Conservation (phyloP, 331 rosid species). For the Cydonia oblonga region DNA sequence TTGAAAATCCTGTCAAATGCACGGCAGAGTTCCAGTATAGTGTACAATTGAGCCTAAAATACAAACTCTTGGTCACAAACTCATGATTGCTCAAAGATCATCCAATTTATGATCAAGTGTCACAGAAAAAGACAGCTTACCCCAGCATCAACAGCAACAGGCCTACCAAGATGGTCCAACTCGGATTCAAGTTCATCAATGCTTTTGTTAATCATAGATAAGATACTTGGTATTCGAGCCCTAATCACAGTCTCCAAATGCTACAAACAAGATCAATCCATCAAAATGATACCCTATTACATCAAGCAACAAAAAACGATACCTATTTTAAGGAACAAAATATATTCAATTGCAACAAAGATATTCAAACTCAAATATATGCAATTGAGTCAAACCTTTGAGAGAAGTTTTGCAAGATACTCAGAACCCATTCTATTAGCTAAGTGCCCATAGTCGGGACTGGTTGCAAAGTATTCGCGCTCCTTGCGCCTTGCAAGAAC, state of each 20-base stretch:
- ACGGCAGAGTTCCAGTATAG: constrained; percentile 87
- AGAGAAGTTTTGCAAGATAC: constrained; percentile 43
- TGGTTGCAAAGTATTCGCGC: constrained; percentile 82
- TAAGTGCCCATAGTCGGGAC: constrained; percentile 87
- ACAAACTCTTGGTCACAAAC: constrained; percentile 4
- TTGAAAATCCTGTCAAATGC: constrained; percentile 93
- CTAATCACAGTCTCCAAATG: constrained; percentile 79
- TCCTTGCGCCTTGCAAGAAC: constrained; percentile 76
- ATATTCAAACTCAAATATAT: background rate
- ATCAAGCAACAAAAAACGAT: no score
- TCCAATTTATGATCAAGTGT: background rate
- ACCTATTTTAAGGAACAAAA: no score
- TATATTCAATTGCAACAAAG: background rate
- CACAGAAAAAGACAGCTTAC: constrained; percentile 33
- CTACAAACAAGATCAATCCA: constrained; percentile 36
- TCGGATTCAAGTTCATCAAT: constrained; percentile 89
- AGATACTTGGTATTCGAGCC: constrained; percentile 80
- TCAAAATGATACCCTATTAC: constrained; percentile 12
- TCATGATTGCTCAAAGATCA: background rate
- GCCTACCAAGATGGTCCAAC: constrained; percentile 93
- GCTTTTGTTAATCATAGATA: constrained; percentile 76
- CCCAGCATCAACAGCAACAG: constrained; percentile 94
- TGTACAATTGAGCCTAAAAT: constrained; percentile 84
- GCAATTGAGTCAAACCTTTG: constrained; percentile 25
- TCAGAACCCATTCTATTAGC: constrained; percentile 93